Base-by-base conservation (phyloP, 768 basidiomycete species). In the Pleurotus eryngii region DNA sequence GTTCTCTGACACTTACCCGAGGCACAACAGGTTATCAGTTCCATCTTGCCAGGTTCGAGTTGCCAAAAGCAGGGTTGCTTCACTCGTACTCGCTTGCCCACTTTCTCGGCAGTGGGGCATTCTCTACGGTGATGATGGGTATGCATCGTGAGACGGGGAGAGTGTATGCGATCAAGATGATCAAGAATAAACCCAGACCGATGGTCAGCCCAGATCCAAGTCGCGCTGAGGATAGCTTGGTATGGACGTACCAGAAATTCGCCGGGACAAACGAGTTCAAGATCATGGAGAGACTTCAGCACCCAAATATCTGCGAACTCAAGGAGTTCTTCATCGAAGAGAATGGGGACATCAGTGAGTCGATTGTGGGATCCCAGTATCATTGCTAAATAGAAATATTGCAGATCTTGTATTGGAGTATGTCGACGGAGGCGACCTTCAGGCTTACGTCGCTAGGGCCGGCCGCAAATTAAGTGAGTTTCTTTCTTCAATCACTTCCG, bases 51-150 rank as follows among this genome's bases (percentile, higher is more conserved):
- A 85, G 85, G 5, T 72, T 65, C 30, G 78, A 80, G 0, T 70
- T 73, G 11, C 74, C 81, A 0, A 70, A 70, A 18, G 75, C 74
- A 4, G 86, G 85, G 2, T 70, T 92, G 8, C 82, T 86, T 64
- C 80, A 80, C 1, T 72, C 75, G 53, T 92, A 92, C 68, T 87
- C 90, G 59, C 64, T 90, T 30, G 75, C 78, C 30, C 68, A 76
- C 51, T 86, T 90, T 68, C 81, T 98, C 3, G 96, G 96, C 53
- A 88, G 86, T 63, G 96, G 96, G 6, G 86, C 92, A 2, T 98
- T 97, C 67, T 96, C 94, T 3, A 88, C 87, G 9, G 96, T 98
- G n/a, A 82, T 86, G 74, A 89, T 88, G 68, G 94, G 90, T 1
- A 75, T 95, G 45, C 80, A 85, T 62, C 82, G 85, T 7, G 68